These are phyloP conservation scores for Glutinoglossum americanum DNA, from an alignment of 495 filamentous ascomycete genomes.

Conservation along the genomic window DNA sequence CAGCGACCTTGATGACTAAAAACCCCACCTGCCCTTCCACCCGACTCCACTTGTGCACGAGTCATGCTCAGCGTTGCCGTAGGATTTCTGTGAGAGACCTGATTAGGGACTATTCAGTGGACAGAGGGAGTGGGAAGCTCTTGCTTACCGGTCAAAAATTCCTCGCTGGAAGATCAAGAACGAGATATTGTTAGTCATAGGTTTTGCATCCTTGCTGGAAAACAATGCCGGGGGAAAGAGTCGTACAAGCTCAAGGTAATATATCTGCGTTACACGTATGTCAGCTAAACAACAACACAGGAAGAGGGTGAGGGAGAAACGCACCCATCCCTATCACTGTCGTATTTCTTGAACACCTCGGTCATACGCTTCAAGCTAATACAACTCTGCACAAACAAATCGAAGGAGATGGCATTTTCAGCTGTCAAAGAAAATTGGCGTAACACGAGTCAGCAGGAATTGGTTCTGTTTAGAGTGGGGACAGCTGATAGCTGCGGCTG, in stretches of 20 bases:
- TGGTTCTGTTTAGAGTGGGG: neutral
- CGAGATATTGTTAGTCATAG: neutral
- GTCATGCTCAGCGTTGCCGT: neutral
- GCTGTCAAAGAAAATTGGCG: neutral
- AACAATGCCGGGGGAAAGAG: neutral
- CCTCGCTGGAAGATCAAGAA: conserved; percentile 21
- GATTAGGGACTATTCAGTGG: neutral
- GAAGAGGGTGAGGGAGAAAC: conserved; percentile 7
- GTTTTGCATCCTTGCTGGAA: neutral
- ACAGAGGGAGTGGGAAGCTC: neutral
- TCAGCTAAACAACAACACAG: neutral
- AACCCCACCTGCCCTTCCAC: too few relatives aligned
- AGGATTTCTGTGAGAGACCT: neutral
- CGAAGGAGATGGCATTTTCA: conserved; percentile 66
- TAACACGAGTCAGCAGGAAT: neutral
- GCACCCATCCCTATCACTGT: conserved; percentile 78
- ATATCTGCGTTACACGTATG: conserved; percentile 18
- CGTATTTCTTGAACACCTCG: conserved; percentile 97
- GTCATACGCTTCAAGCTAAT: conserved; percentile 96
- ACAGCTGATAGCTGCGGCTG: neutral
- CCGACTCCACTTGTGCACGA: neutral
- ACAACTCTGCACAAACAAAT: conserved; percentile 94
- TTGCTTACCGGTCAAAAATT: conserved; percentile 44
- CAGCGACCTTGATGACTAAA: too few relatives aligned
- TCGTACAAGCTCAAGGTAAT: conserved; percentile 49